Evolutionary conservation across 768 basidiomycete genomes (phyloP).

Genomic region (Psilocybe sp.): DNA sequence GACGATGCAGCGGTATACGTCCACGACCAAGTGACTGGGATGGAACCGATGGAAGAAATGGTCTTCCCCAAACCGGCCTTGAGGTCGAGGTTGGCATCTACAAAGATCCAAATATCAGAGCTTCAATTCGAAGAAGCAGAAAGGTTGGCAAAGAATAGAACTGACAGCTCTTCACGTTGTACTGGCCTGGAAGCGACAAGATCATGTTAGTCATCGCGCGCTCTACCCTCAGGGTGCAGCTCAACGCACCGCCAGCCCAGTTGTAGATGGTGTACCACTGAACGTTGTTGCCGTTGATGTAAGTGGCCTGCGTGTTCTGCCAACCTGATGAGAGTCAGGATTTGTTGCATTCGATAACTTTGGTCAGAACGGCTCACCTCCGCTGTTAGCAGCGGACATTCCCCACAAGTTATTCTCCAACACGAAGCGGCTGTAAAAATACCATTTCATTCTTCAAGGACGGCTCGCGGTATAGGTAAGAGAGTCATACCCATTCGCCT

Average conservation of each 20-base stretch:
- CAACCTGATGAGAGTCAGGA: slow-evolving; percentile 16
- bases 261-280: slow-evolving; percentile 31
- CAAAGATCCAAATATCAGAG: not conserved
- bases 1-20: slow-evolving; percentile 27
- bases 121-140: not conserved
- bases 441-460: not conserved
- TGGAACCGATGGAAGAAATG: slow-evolving; percentile 26
- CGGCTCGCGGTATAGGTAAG: not conserved
- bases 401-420: slow-evolving; percentile 33
- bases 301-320: slow-evolving; percentile 27
- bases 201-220: not conserved
- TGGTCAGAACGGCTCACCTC: slow-evolving; percentile 13
- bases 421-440: slow-evolving; percentile 17
- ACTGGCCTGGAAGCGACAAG: slow-evolving; percentile 5
- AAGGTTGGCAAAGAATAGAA: slow-evolving; percentile 15
- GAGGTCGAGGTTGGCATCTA: slow-evolving; percentile 33
- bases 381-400: slow-evolving; percentile 18
- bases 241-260: slow-evolving; percentile 25
- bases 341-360: not conserved
- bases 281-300: slow-evolving; percentile 22
- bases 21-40: slow-evolving; percentile 31
- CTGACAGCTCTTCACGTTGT: slow-evolving; percentile 30
- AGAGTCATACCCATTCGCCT: slow-evolving; percentile 13
- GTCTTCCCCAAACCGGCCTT: slow-evolving; percentile 23
- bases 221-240: not conserved